Percentiles rank a stretch among this genome's conserved stretches.
These are phyloP conservation scores for Ophiognomonia clavigignenti-juglandacearum DNA, from an alignment of 2,329 filamentous ascomycete genomes.

Conservation along the genomic window DNA sequence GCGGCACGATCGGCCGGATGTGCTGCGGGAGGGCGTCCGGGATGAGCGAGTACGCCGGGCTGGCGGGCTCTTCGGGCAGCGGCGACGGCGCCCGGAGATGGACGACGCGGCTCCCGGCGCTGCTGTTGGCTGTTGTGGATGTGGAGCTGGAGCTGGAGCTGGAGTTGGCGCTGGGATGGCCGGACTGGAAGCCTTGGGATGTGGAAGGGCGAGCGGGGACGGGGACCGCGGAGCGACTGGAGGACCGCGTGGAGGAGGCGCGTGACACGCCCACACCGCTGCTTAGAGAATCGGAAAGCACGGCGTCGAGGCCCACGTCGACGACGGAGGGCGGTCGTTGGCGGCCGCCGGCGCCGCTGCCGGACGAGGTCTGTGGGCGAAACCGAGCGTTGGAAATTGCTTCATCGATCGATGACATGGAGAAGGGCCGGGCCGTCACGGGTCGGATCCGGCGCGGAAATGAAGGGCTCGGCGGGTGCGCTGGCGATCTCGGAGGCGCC, in stretches of 20 bases:
- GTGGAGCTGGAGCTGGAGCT: not conserved
- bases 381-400: not conserved
- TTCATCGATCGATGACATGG: slow-evolving; percentile 6
- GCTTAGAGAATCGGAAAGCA: not conserved
- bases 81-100: not conserved
- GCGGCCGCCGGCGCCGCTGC: too few species aligned
- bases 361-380: not conserved
- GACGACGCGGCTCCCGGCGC: too few species aligned
- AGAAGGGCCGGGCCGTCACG: slow-evolving; percentile 1
- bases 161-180: not conserved
- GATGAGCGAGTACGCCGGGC: slow-evolving; percentile 2
- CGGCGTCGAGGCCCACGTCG: not conserved
- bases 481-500: slow-evolving; percentile 5
- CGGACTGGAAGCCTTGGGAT: not conserved
- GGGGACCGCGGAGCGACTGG: not conserved
- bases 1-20: slow-evolving; percentile 5
- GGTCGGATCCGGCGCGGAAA: not conserved
- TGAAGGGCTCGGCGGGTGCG: not conserved
- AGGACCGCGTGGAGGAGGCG: not conserved
- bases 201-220: slow-evolving; percentile 3
- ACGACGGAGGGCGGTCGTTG: not conserved
- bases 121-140: not conserved
- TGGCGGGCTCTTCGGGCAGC: not conserved
- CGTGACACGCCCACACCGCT: not conserved
- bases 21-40: slow-evolving; percentile 5